Percentiles rank a stretch among this genome's conserved stretches.
Evolutionary conservation across 1,139 yeast species (phyloP).

Genomic region (Pichia sp.): DNA sequence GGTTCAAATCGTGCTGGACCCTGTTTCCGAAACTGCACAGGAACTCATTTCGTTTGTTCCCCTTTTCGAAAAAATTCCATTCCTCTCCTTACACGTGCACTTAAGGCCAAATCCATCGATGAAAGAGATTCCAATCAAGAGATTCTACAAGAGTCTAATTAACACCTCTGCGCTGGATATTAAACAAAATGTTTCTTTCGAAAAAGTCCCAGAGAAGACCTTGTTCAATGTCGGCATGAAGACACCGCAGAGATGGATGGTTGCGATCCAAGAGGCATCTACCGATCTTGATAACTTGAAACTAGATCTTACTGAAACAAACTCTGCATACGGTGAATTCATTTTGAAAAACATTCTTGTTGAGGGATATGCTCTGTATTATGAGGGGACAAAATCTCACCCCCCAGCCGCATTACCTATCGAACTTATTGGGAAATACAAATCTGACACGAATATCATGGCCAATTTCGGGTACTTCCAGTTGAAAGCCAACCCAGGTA

Average conservation of each 20-base stretch:
- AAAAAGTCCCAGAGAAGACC: conserved; percentile 45
- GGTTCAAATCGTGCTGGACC: conserved; percentile 63
- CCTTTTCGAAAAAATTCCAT: conserved; percentile 35
- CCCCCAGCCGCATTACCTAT: conserved; percentile 53
- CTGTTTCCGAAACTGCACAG: conserved; percentile 67
- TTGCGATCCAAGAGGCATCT: conserved; percentile 44
- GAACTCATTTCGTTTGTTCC: conserved; percentile 47
- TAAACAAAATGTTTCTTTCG: conserved; percentile 32
- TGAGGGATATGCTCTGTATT: conserved; percentile 66
- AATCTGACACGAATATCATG: conserved; percentile 64
- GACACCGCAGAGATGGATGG: conserved; percentile 65
- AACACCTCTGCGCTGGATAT: conserved; percentile 34
- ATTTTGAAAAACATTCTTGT: conserved; percentile 50
- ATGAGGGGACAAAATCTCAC: conserved; percentile 25
- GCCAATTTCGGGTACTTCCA: conserved; percentile 74
- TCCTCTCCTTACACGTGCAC: conserved; percentile 50
- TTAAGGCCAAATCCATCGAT: conserved; percentile 52
- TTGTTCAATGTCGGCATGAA: conserved; percentile 57
- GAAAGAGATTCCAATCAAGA: conserved; percentile 46
- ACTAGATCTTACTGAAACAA: conserved; percentile 34
- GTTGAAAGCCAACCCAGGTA: conserved; percentile 64
- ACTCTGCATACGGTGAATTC: conserved; percentile 39
- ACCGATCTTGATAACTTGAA: conserved; percentile 62
- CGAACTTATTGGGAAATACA: conserved; percentile 29
- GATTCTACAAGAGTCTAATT: conserved; percentile 55